Evolutionary conservation across 2,329 filamentous ascomycete genomes (phyloP), one percentile per base, ranked within the genome.

Genomic region (Beauveria sp.): DNA sequence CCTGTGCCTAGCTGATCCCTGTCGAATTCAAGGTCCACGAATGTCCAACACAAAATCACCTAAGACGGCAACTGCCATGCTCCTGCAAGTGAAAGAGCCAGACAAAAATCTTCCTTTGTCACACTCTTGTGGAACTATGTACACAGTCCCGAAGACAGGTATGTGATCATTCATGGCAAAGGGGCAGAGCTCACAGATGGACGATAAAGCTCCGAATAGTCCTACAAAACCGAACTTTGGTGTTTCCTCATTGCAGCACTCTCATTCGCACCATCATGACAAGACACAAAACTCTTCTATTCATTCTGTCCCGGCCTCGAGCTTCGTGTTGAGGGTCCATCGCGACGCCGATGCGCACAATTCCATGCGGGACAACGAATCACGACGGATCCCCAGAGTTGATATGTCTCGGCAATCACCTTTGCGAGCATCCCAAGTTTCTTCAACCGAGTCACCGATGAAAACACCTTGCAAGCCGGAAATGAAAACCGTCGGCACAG

Each of bases 301-400:
- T 5, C 46, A 58, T 24, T 30, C 55, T 9, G 46, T 58, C 3
- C 46, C 55, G 12, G 55, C 55, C 7, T 51, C 37, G 7, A 58
- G 55, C 22, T n/a, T 51, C 30, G 55, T 58, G 14, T 26, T 58
- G 34, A 58, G 55, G 34, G 46, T 58, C 4, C 55, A 51, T 41
- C 55, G 26, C 9, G 24, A 58, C 5, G n/a, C 18, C 16, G 55
- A 51, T 20, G 3, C 24, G 24, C n/a, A 24, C 7, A 4, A 30
- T 5, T 12, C 7, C 18, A 18, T 24, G 20, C 34, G 55, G n/a
- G 47, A 58, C 2, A 47, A 16, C 18, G 46, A 41, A 14, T 16
- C 28, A 10, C 22, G 18, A 22, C 22, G 24, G 14, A 22, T 28
- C 22, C 28, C 30, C 12, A 43, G 43, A 51, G 20, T n/a, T n/a